Conservation (phyloP, 805 yeast species). For the Peterozyma xylosa region DNA sequence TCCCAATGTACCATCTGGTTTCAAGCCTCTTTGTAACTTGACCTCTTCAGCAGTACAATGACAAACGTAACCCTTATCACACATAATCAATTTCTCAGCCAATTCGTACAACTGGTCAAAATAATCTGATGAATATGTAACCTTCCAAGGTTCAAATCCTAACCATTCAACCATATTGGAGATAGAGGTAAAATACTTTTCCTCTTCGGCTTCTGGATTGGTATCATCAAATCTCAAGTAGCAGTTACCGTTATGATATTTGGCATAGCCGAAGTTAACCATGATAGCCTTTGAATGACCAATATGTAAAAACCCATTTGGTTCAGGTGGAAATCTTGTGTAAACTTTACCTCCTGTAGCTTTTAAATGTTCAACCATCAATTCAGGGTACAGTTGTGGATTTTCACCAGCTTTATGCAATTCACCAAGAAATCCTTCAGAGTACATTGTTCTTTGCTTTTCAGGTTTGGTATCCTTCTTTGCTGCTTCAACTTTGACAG, state of each 20-base stretch:
- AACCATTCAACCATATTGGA: constrained; percentile 85
- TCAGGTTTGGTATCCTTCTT: constrained; percentile 11
- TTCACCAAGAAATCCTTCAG: constrained; percentile 93
- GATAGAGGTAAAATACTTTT: constrained; percentile 78
- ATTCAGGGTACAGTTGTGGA: constrained; percentile 82
- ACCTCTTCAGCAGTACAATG: constrained; percentile 91
- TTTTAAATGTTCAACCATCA: constrained; percentile 72
- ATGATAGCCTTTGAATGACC: constrained; percentile 98
- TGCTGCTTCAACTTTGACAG: constrained; percentile 17
- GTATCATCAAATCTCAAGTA: constrained; percentile 95
- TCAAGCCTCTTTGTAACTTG: constrained; percentile 82
- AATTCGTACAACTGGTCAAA: constrained; percentile 82
- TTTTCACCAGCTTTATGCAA: constrained; percentile 94
- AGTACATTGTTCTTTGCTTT: constrained; percentile 66
- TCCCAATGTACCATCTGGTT: constrained; percentile 88
- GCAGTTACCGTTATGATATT: constrained; percentile 78
- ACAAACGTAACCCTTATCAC: constrained; percentile 82
- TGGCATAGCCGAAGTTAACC: constrained; percentile 97
- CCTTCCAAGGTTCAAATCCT: constrained; percentile 89
- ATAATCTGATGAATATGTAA: constrained; percentile 94
- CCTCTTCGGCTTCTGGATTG: constrained; percentile 98
- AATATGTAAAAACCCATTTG: constrained; percentile 94
- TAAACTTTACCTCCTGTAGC: constrained; percentile 76
- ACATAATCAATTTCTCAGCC: constrained; percentile 72
- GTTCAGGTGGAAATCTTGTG: constrained; percentile 98